phyloP scores from a whole-genome alignment of 1,284 basidiomycete genomes.

The Fomes fomentarius region DNA sequence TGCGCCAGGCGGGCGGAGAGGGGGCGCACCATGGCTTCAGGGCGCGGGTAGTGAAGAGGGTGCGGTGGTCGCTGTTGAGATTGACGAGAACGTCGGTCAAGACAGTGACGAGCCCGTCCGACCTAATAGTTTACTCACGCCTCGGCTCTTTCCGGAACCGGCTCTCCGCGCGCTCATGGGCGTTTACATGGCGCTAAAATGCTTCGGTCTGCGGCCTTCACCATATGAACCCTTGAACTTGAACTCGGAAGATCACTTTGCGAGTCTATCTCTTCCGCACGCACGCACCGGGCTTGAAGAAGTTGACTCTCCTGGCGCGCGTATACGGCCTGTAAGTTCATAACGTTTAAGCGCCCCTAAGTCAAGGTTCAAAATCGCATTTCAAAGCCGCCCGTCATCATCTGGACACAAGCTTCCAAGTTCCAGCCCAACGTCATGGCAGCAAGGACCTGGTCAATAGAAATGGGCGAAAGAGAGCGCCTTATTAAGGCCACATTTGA shows the following conservation, averaged over 20 bases:
- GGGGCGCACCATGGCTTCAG: slow-evolving; percentile 33
- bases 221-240: not conserved
- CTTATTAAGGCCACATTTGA: slow-evolving; percentile 39
- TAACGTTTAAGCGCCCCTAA: too few species aligned
- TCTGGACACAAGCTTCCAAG: too few species aligned
- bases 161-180: not conserved
- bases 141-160: slow-evolving; percentile 19
- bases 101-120: slow-evolving; percentile 25
- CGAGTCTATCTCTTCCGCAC: too few species aligned
- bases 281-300: too few species aligned
- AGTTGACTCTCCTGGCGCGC: too few species aligned
- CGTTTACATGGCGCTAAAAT: too few species aligned
- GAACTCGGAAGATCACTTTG: too few species aligned
- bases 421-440: slow-evolving; percentile 32
- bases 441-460: slow-evolving; percentile 27
- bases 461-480: slow-evolving; percentile 28
- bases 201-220: too few species aligned
- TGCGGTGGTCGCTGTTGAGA: slow-evolving; percentile 27
- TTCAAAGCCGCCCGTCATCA: too few species aligned
- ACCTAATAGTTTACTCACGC: slow-evolving; percentile 24
- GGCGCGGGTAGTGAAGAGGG: slow-evolving; percentile 22
- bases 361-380: too few species aligned
- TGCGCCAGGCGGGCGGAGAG: slow-evolving; percentile 32
- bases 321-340: too few species aligned
- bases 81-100: slow-evolving; percentile 24